A percentile compares a stretch with the other conserved stretches of the same genome.
Conservation (phyloP, 768 basidiomycete genomes). For the Pleurotus giganteus region DNA sequence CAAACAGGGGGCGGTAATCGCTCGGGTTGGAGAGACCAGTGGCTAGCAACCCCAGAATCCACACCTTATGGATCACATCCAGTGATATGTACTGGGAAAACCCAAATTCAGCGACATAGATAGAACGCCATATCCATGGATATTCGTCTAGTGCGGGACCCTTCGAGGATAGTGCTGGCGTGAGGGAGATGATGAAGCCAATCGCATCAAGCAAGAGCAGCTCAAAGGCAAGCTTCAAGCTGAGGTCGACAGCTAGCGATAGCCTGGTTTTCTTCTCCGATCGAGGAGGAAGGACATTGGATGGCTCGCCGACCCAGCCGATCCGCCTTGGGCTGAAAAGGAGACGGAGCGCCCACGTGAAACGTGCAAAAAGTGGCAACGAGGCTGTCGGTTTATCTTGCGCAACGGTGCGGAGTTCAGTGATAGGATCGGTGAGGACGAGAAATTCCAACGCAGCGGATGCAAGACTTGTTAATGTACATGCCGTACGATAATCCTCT, state of each 20-base stretch:
- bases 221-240: neutral
- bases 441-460: neutral
- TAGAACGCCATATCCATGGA: neutral
- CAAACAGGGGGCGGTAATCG: constrained; percentile 28
- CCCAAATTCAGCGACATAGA: neutral
- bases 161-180: neutral
- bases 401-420: neutral
- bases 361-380: neutral
- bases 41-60: neutral
- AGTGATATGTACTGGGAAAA: neutral
- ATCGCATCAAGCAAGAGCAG: neutral
- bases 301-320: neutral
- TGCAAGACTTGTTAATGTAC: neutral
- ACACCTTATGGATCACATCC: neutral
- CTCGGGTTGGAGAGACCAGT: constrained; percentile 12
- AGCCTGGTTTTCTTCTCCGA: neutral
- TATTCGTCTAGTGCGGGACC: neutral
- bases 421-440: neutral
- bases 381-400: neutral
- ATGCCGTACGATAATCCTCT: neutral
- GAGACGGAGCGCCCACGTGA: neutral
- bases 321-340: neutral
- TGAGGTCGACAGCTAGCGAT: neutral
- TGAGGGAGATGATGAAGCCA: neutral
- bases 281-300: neutral